Conservation (phyloP, 108 stramenopile genomes). For the Discostella stelligeroides region DNA sequence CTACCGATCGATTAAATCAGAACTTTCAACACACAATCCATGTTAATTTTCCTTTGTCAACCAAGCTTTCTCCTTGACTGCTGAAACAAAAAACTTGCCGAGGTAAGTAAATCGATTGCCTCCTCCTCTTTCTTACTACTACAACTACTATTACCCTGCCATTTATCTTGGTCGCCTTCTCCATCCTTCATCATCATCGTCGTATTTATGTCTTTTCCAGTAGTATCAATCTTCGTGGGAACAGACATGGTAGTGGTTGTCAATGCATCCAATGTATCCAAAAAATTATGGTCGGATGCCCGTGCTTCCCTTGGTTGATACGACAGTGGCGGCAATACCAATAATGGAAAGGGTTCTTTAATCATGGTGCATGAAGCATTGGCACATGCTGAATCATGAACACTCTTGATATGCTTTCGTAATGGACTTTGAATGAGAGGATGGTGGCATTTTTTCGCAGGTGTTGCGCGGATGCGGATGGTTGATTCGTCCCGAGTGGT, state of each 20-base stretch:
- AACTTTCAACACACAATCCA: too few relatives aligned
- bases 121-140: too few relatives aligned
- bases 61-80: constrained; percentile 7
- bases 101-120: constrained; percentile 5
- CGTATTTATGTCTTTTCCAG: background rate
- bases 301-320: background rate
- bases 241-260: too few relatives aligned
- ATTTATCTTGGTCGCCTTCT: background rate
- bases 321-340: background rate
- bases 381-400: constrained; percentile 3
- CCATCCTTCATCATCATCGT: background rate
- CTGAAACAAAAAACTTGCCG: constrained; percentile 4
- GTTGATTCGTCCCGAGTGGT: too few relatives aligned
- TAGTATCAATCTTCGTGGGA: too few relatives aligned
- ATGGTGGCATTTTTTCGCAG: background rate
- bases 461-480: background rate
- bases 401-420: constrained; percentile 7
- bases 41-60: too few relatives aligned
- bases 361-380: constrained; percentile 1
- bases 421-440: constrained; percentile 3
- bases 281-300: too few relatives aligned
- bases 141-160: too few relatives aligned
- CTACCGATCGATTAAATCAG: too few relatives aligned
- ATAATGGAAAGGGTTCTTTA: constrained; percentile 4
- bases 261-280: background rate